Base-by-base conservation (phyloP, 2,329 filamentous ascomycete genomes). In the Blumeria graminis region DNA sequence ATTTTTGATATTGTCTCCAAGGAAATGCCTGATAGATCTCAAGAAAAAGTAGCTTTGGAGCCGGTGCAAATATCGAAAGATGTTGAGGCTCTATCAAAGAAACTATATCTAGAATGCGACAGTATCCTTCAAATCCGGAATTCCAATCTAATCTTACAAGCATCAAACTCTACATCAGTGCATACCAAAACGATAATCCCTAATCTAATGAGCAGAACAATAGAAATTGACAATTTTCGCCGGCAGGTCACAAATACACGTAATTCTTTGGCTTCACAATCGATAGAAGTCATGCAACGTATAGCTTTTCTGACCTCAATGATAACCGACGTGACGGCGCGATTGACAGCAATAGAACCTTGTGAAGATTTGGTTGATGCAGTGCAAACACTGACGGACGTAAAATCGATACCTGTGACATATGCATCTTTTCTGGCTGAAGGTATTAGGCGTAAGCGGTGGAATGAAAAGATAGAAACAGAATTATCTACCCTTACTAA, bases 371-470 rank as follows among this genome's bases (percentile, higher is more conserved):
- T 86, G 50, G 75, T 84, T 65, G 80, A 86, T 35, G 82, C 84
- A 0, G 89, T 95, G 65, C 83, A 94, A 60, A 77, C 86, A 43
- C 74, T 98, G 22, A 80, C 82, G 16, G 74, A 86, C 22, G 82
- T 95, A 38, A 82, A 89, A 46, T 81, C 89, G 60, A 76, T 96
- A 34, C 92, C 92, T 0, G 82, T 84, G 57, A 81, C 94, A 63
- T 98, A 96, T 66, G 89, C 89, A 0, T 89, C 88, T 1, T 84
- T 94, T 58, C 72, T 94, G 18, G 78, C 86, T 3, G 92, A 98
- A 69, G 84, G 87, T 14, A 79, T 95, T 43, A 79, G 86, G 57
- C 81, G 92, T 22, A 81, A 81, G 36, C 89, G 95, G 69, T 98
- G 92, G 89, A 80, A 78, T 11, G 86, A 94, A 55, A 94, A 94